Evolutionary conservation across 306 rosid species (phyloP).

Genomic region (Medicago truncatula): MtrunA17r5.0-ANR NC_053047.1:847001-847500

Average conservation of each 20-base stretch:
- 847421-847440: conserved; percentile 30
- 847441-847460: conserved; percentile 9
- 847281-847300: conserved; percentile 62
- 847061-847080: conserved; percentile 93
- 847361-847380: conserved; percentile 63
- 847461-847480: conserved; percentile 9
- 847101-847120: conserved; percentile 88
- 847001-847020: conserved; percentile 79
- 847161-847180: conserved; percentile 97
- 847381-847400: conserved; percentile 43
- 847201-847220: conserved; percentile 73
- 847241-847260: conserved; percentile 86
- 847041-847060: conserved; percentile 97
- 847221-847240: conserved; percentile 25
- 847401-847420: conserved; percentile 61
- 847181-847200: conserved; percentile 88
- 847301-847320: conserved; percentile 59
- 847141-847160: conserved; percentile 97
- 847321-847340: conserved; percentile 52
- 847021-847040: conserved; percentile 69
- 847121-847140: conserved; percentile 77
- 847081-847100: conserved; percentile 87
- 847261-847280: conserved; percentile 88
- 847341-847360: conserved; percentile 64
- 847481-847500: conserved; percentile 25